Conservation (phyloP, 2,329 filamentous ascomycete genomes). For the Fusarium pilosicola region DNA sequence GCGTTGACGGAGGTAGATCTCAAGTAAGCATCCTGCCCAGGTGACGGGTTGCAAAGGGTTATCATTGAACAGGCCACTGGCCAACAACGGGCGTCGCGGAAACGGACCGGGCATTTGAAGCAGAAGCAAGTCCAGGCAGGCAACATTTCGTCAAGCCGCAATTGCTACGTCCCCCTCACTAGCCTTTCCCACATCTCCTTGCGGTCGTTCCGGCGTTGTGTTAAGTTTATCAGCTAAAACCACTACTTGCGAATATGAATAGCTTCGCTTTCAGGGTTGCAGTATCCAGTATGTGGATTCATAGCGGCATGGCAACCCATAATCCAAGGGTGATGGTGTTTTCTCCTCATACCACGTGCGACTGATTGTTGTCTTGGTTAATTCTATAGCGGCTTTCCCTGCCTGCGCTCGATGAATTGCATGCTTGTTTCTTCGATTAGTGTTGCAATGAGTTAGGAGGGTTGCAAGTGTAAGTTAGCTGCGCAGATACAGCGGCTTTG, state of each 20-base stretch:
- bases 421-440: background rate
- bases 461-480: slow-evolving; percentile 19
- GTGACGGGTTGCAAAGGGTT: slow-evolving; percentile 1
- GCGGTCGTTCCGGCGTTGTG: background rate
- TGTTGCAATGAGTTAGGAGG: slow-evolving; percentile 18
- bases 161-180: background rate
- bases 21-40: slow-evolving; percentile 14
- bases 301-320: background rate
- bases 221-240: background rate
- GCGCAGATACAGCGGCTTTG: slow-evolving; percentile 4
- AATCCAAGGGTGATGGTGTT: background rate
- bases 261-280: background rate
- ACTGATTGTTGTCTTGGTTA: background rate
- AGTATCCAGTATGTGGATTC: background rate
- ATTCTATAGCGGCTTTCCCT: background rate
- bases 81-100: slow-evolving; percentile 41
- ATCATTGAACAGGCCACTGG: slow-evolving; percentile 16
- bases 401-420: background rate
- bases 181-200: background rate
- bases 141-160: slow-evolving; percentile 14
- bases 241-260: background rate
- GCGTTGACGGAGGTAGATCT: slow-evolving; percentile 5
- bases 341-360: background rate
- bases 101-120: slow-evolving; percentile 34
- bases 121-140: background rate